Evolutionary conservation across 2,329 filamentous ascomycete genomes (phyloP).

Genomic region (Stylonectria norvegica): DNA sequence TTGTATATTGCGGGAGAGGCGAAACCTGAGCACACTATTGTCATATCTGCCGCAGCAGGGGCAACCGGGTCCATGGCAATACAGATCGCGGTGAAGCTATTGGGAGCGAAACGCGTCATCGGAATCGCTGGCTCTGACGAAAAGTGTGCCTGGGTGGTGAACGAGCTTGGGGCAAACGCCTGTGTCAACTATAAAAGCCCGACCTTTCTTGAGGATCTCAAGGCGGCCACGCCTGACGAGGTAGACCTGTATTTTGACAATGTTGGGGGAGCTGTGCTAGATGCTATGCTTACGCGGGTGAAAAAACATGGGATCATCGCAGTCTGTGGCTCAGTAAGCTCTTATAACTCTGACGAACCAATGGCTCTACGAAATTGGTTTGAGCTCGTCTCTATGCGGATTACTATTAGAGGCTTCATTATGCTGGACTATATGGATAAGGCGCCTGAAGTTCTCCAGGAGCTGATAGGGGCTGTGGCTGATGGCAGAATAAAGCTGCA

Average conservation of each 20-base stretch:
- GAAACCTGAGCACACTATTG: conserved; percentile 27
- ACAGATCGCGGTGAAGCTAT: conserved; percentile 27
- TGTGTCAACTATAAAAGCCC: conserved; percentile 31
- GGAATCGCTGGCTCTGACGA: conserved; percentile 28
- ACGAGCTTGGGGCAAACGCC: conserved; percentile 25
- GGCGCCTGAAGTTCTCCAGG: conserved; percentile 22
- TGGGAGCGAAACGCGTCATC: conserved; percentile 28
- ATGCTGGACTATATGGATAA: conserved; percentile 31
- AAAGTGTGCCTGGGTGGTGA: conserved; percentile 28
- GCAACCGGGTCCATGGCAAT: conserved; percentile 30
- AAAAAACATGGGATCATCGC: conserved; percentile 27
- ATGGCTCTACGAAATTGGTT: conserved; percentile 30
- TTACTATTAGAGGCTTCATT: conserved; percentile 26
- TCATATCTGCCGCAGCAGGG: conserved; percentile 28
- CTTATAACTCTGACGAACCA: conserved; percentile 27
- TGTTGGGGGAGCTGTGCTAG: conserved; percentile 26
- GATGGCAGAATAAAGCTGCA: conserved; percentile 26
- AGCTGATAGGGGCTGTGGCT: conserved; percentile 28
- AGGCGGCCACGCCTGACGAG: conserved; percentile 25
- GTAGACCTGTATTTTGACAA: conserved; percentile 31
- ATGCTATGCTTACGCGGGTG: conserved; percentile 27
- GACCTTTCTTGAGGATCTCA: conserved; percentile 26
- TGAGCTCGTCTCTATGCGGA: conserved; percentile 26
- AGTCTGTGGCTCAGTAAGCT: conserved; percentile 26
- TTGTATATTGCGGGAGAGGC: conserved; percentile 24